phyloP scores from a whole-genome alignment of 805 yeast species.

The Nakazawaea pomicola region DNA sequence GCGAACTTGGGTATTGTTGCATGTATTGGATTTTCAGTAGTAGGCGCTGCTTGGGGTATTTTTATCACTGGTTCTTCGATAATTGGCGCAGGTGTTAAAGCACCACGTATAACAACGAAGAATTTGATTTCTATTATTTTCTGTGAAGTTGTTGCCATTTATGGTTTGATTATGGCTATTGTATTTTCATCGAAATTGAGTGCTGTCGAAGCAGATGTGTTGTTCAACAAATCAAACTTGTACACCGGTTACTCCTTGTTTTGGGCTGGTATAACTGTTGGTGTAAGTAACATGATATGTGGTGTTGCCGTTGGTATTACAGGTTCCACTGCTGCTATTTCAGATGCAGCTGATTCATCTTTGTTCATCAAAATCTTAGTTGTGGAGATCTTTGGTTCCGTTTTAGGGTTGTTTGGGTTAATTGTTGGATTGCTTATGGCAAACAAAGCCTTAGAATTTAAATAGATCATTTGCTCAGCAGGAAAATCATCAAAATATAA shows the following conservation, averaged over 20 bases:
- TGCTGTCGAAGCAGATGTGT: constrained; percentile 55
- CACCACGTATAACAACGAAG: constrained; percentile 96
- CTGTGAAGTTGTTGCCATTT: constrained; percentile 98
- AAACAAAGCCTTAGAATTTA: constrained; percentile 86
- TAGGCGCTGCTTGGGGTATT: constrained; percentile 99
- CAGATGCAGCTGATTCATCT: constrained; percentile 96
- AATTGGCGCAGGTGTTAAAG: constrained; percentile 96
- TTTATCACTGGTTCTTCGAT: constrained; percentile 93
- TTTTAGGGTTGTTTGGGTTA: constrained; percentile 90
- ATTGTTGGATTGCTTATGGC: constrained; percentile 98
- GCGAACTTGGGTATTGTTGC: constrained; percentile 84
- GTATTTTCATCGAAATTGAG: constrained; percentile 88
- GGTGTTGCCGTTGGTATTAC: constrained; percentile 97
- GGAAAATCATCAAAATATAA: constrained; percentile 7
- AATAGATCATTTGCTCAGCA: constrained; percentile 26
- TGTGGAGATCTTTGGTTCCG: constrained; percentile 95
- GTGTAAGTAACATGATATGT: constrained; percentile 87
- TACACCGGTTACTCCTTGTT: constrained; percentile 94
- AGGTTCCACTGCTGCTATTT: constrained; percentile 97
- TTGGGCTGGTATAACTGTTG: constrained; percentile 98
- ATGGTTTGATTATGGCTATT: constrained; percentile 95
- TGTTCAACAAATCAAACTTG: constrained; percentile 76
- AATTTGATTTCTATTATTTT: constrained; percentile 94
- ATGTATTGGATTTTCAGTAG: constrained; percentile 91
- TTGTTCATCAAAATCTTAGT: constrained; percentile 94